Base-by-base conservation (phyloP, 2,329 filamentous ascomycete genomes). In the Arthroderma uncinatum region DNA sequence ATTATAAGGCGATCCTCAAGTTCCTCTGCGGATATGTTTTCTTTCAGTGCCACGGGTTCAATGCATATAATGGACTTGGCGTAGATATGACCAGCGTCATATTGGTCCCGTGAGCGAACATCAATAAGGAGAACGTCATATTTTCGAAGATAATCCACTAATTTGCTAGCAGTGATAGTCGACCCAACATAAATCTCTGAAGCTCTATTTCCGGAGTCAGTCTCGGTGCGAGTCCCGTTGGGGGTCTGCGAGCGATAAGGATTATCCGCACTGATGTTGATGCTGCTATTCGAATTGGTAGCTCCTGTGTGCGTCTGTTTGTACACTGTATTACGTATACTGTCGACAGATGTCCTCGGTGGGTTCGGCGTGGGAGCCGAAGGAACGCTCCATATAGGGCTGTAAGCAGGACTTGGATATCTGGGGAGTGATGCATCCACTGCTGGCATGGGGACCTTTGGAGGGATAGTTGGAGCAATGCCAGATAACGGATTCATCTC, bases 61-160 rank as follows among this genome's bases (percentile, higher is more conserved):
- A 98, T 82, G 70, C 93, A 98, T 47, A 98, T 89, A 39, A 90
- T 87, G 4, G 82, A 85, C 57, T 84, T 84, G 4, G 87, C 84
- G 75, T 87, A 86, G 61, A 98, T 90, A 68, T 98, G 93, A 0
- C 93, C 93, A 52, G 85, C 79, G 63, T 97, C 89, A 67, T 88
- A 98, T 7, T 87, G 82, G 55, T 87, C 82, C 25, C 93, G 84
- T 57, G 81, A 76, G 39, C 93, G 84, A 42, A 96, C 83, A 70
- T 98, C 93, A 62, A 98, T 89, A 23, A 97, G 70, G 10, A 98
- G 74, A 23, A 96, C 78, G 60, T 72, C 83, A 73, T 73, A 89
- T 59, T 67, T 79, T 63, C 66, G 76, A 69, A 95, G 81, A 57
- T 86, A 86, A 50, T 84, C 80, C 59, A 85, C 80, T 1, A 98